phyloP scores from a whole-genome alignment of 1,284 basidiomycete genomes.

The Trametes versicolor region DNA sequence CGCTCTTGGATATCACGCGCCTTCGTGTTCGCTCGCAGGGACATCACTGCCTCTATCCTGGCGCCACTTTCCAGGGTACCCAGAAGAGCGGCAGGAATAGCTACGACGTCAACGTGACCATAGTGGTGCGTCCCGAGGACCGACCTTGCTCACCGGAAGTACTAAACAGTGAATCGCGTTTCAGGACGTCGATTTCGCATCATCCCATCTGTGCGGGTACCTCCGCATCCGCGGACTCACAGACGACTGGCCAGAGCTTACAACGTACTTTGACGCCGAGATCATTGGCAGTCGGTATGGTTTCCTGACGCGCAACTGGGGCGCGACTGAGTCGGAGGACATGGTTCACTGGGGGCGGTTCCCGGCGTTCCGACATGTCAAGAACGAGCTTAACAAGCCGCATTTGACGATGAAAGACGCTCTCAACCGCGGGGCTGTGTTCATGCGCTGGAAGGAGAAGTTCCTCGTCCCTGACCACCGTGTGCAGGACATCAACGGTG shows the following conservation, averaged over 20 bases:
- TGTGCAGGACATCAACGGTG: constrained; percentile 94
- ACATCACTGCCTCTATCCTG: constrained; percentile 69
- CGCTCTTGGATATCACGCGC: constrained; percentile 76
- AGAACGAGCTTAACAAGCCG: constrained; percentile 78
- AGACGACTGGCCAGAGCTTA: constrained; percentile 85
- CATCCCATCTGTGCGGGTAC: constrained; percentile 82
- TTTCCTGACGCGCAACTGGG: constrained; percentile 88
- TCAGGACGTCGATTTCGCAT: constrained; percentile 85
- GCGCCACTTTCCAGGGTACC: constrained; percentile 60
- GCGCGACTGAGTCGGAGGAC: constrained; percentile 88
- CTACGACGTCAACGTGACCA: constrained; percentile 65
- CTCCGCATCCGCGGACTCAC: constrained; percentile 90
- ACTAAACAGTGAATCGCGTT: constrained; percentile 13
- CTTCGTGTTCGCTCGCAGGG: constrained; percentile 77
- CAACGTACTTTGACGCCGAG: constrained; percentile 94
- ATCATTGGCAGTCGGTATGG: constrained; percentile 91
- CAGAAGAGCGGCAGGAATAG: constrained; percentile 65
- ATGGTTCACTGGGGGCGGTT: constrained; percentile 93
- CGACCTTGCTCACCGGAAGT: constrained; percentile 54
- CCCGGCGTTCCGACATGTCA: constrained; percentile 85
- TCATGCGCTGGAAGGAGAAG: constrained; percentile 98
- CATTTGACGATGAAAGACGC: constrained; percentile 79
- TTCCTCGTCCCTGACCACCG: constrained; percentile 95
- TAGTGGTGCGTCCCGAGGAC: constrained; percentile 53
- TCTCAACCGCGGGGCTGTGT: constrained; percentile 75